Evolutionary conservation across 2,329 filamentous ascomycete genomes (phyloP).

Genomic region (Exophiala bonariae): DNA sequence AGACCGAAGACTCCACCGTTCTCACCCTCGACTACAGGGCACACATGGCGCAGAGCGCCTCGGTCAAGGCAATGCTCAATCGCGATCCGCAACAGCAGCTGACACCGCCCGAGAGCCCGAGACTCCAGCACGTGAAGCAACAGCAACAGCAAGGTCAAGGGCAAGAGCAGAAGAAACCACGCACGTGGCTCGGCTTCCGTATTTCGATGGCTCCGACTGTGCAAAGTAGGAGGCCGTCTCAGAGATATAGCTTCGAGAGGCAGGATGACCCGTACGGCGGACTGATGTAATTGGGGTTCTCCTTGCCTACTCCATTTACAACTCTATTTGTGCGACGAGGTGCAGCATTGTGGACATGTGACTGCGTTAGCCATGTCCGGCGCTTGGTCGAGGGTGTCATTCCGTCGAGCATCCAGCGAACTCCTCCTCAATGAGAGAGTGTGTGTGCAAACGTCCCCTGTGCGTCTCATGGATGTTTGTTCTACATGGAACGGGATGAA

Average conservation of each 20-base stretch:
- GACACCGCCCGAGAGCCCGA: not conserved
- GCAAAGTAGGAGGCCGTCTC: not conserved
- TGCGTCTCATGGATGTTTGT: too few relatives aligned
- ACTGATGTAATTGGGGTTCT: too few relatives aligned
- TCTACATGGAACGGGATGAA: too few relatives aligned
- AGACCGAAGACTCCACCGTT: constrained; percentile 4
- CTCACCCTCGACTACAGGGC: constrained; percentile 17
- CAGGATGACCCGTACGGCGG: not conserved
- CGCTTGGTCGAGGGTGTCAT: not conserved
- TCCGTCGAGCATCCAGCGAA: too few relatives aligned
- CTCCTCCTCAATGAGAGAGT: too few relatives aligned
- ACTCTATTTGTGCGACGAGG: too few relatives aligned
- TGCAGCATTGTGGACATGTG: too few relatives aligned
- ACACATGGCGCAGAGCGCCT: constrained; percentile 8
- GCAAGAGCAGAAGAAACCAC: not conserved
- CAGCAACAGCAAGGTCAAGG: not conserved
- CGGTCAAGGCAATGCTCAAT: constrained; percentile 19
- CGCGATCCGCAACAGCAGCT: too few relatives aligned
- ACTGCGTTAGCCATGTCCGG: not conserved
- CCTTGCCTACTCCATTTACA: too few relatives aligned
- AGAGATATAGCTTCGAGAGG: not conserved
- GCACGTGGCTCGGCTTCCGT: constrained; percentile 9
- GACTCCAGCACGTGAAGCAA: constrained; percentile 1
- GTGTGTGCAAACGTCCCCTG: too few relatives aligned
- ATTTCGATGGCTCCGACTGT: constrained; percentile 9